Evolutionary conservation across 1,139 yeast species (phyloP), one percentile per base, ranked within the genome.

Genomic region (Yamadazyma diddensiae): DNA sequence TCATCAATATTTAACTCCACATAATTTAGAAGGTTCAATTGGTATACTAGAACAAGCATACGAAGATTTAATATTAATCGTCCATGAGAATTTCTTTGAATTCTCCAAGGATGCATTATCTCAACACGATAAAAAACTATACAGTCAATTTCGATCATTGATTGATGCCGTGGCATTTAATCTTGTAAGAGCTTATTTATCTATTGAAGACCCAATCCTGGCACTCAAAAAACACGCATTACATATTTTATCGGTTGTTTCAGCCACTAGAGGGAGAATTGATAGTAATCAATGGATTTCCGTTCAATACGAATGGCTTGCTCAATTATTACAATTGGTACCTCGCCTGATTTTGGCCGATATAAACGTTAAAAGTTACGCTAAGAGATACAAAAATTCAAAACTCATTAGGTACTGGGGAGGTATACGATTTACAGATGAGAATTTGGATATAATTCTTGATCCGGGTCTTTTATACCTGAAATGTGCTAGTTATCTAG

Each of bases 161-260:
- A 53, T 82, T 8, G 95, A 86, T 50, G 51, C 73, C 2, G 51
- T 76, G 6, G 82, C 83, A 0, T 66, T 81, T 36, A 84, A 81
- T 44, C 77, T 83, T 10, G 75, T 77, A 3, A 67, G 84, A 40
- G 65, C 79, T 1, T 74, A 79, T 44, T 62, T 84, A 23, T 76
- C 83, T n/a, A 42, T 76, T 16, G 82, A 75, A 26, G 77, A 75
- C 42, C 71, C 83, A 1, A 65, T 79, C 24, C 46, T 65, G 24
- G 86, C 88, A 0, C 72, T 77, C 43, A 67, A 71, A 36, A 82
- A 79, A 50, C 87, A 84, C 49, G 68, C 69, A 26, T 62, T 75
- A 6, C 95, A 86, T 56, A 51, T 82, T 2, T 65, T 65, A 15
- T 73, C 73, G 36, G 60, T 66, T 0, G 30, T 48, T 5, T 47